Base-by-base conservation (phyloP, 1,284 basidiomycete genomes). In the Butyriboletus appendiculatus region DNA sequence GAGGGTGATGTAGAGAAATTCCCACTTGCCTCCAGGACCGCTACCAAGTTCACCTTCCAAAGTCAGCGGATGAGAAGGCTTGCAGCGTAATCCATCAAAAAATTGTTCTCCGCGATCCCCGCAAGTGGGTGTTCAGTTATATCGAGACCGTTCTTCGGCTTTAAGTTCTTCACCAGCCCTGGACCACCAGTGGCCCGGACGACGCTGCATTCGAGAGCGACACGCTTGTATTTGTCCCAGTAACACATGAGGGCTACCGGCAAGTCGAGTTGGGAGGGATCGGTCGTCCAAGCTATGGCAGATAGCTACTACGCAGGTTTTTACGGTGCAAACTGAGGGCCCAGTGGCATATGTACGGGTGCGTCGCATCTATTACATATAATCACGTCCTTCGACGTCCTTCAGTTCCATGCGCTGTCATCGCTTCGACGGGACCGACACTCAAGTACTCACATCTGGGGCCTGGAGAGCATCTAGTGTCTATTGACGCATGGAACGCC, bases 71-170 rank as follows among this genome's bases (percentile, higher is more conserved):
- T 10, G 64, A 49, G 48, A 73, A 72, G 54, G 65, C 75, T 6
- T 64, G 68, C 0, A 75, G 73, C 16, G 71, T 76, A 11, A 67
- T 67, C 3, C 76, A 75, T 48, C 70, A 69, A n/a, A 76, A 70
- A 55, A 63, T 65, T 18, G 84, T 84, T 57, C 70, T 86, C 3
- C 66, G 69, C 5, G 73, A 80, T 58, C 58, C 70, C 2, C 62
- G 64, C 7, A 82, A 81, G 62, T 90, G 86, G 85, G 67, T 65
- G 5, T 64, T 84, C 14, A 74, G 73, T 14, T 85, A 88, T 60
- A 65, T 78, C 4, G 62, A 64, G 16, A 8, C 61, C 70, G 16
- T 70, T 75, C 44, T 84, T 87, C 64, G 74, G 75, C 26, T 81
- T 88, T 71, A 80, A 80, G 62, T 73, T 88, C 38, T 67, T 75